phyloP scores from a whole-genome alignment of 345 rosid species.

The Reutealis trisperma region DNA sequence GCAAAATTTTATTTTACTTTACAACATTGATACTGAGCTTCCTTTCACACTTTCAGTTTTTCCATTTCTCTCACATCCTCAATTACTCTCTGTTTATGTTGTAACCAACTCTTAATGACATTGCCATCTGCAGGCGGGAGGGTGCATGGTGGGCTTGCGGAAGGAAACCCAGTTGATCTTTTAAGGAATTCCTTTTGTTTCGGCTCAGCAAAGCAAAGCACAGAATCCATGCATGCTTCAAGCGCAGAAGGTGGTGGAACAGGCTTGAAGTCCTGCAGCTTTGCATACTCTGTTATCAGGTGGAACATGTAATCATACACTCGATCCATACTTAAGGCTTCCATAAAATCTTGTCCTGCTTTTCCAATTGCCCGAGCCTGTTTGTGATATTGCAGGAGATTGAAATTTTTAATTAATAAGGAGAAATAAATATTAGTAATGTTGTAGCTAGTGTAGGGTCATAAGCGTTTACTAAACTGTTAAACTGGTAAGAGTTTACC shows the following conservation, averaged over 20 bases:
- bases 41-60: conserved; percentile 6
- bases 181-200: conserved; percentile 55
- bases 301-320: conserved; percentile 89
- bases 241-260: conserved; percentile 62
- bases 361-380: conserved; percentile 80
- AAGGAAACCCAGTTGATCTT: conserved; percentile 40
- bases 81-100: conserved; percentile 45
- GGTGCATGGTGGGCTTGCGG: conserved; percentile 54
- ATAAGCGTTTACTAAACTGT: neutral
- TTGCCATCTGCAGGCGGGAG: conserved; percentile 38
- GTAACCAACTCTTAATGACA: conserved; percentile 39
- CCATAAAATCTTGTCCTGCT: conserved; percentile 77
- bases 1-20: conserved; percentile 10
- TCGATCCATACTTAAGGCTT: conserved; percentile 60
- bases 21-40: neutral
- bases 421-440: neutral
- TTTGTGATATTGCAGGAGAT: conserved; percentile 2
- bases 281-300: conserved; percentile 72
- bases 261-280: conserved; percentile 74
- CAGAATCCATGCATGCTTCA: conserved; percentile 66
- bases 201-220: conserved; percentile 74
- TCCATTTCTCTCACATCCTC: conserved; percentile 48
- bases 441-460: neutral
- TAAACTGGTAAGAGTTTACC: neutral
- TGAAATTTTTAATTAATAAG: neutral